Conservation (phyloP, 2,329 filamentous ascomycete species). For the Trichoderma sp. region DNA sequence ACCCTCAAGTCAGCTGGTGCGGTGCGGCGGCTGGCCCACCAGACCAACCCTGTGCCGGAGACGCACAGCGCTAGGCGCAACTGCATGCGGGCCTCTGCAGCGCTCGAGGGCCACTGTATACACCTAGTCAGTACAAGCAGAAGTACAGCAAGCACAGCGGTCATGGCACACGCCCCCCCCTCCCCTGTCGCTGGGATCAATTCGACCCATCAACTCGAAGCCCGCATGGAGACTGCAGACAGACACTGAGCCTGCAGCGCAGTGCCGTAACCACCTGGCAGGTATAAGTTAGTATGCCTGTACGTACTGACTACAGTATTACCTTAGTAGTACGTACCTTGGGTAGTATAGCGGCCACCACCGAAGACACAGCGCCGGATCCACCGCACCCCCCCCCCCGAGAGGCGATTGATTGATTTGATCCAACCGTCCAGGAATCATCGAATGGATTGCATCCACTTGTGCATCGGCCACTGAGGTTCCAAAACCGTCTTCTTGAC, state of each 20-base stretch:
- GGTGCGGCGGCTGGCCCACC: constrained; percentile 6
- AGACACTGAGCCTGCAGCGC: neutral
- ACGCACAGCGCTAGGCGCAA: constrained; percentile 10
- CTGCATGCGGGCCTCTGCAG: constrained; percentile 11
- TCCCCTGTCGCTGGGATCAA: neutral
- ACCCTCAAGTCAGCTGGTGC: constrained; percentile 16
- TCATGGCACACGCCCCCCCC: neutral
- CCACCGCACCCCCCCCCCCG: neutral
- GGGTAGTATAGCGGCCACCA: constrained; percentile 1
- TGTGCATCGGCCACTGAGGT: neutral
- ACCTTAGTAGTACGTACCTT: too few relatives aligned
- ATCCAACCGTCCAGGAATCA: too few relatives aligned
- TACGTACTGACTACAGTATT: too few relatives aligned
- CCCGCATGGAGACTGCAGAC: too few relatives aligned
- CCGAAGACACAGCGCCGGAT: neutral
- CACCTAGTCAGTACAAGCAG: neutral
- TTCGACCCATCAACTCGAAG: too few relatives aligned
- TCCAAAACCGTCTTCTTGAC: constrained; percentile 1
- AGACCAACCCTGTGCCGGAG: neutral
- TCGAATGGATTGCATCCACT: neutral
- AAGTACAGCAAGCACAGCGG: neutral
- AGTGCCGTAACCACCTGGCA: too few relatives aligned
- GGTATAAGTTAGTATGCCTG: too few relatives aligned
- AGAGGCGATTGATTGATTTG: neutral
- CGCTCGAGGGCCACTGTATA: too few relatives aligned